These are phyloP conservation scores for Zhuliangozyma blackwelliae DNA, from an alignment of 1,139 yeast genomes.

Conservation along the genomic window DNA sequence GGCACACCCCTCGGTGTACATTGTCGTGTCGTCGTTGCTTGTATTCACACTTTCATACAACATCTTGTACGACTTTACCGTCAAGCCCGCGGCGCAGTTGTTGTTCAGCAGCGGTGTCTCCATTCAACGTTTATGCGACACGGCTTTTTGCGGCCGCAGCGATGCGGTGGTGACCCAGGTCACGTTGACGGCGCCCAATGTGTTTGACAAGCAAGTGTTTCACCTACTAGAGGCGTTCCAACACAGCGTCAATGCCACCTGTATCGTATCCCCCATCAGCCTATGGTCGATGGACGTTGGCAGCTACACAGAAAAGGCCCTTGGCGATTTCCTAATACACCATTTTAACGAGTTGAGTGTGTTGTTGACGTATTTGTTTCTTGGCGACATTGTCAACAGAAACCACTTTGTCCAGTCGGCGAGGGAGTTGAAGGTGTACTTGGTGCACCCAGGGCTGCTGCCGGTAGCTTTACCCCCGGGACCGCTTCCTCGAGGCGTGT, in stretches of 20 bases:
- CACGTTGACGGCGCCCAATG: not conserved
- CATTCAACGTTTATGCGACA: not conserved
- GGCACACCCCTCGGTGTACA: constrained; percentile 34
- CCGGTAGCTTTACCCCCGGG: not conserved
- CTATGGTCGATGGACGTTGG: not conserved
- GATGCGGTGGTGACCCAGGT: not conserved
- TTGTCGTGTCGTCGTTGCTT: constrained; percentile 48
- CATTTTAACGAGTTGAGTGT: constrained; percentile 22
- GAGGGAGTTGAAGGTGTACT: constrained; percentile 32
- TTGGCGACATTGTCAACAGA: constrained; percentile 40
- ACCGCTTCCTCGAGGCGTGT: not conserved
- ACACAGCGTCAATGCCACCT: too few species aligned
- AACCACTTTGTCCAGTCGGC: constrained; percentile 52
- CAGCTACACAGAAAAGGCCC: not conserved
- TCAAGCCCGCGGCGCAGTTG: constrained; percentile 6
- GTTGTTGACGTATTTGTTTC: constrained; percentile 20
- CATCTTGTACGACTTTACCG: constrained; percentile 20
- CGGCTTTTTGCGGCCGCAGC: not conserved
- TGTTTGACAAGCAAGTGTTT: not conserved
- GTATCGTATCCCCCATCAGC: not conserved
- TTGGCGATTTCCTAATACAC: constrained; percentile 14
- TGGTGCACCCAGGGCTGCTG: constrained; percentile 21
- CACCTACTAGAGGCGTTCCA: constrained; percentile 2
- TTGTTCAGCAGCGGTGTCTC: constrained; percentile 1
- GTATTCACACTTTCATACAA: constrained; percentile 48